Percentiles rank a stretch among this genome's conserved stretches.
These are phyloP conservation scores for Coelastrella sp. DNA, from an alignment of 139 green algal species.

Conservation along the genomic window DNA sequence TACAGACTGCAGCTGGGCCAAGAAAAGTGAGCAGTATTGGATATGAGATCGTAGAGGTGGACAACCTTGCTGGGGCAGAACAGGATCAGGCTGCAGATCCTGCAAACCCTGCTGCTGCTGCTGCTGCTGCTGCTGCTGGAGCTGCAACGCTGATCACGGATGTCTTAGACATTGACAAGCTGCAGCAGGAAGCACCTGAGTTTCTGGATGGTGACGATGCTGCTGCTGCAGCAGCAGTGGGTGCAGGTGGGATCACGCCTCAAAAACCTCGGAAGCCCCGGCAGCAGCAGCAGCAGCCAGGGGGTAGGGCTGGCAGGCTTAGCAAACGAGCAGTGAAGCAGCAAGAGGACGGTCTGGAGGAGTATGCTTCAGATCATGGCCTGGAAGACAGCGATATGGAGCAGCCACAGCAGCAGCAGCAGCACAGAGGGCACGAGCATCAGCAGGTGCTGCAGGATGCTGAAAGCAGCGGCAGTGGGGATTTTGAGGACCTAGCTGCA, in stretches of 20 bases:
- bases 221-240: background rate
- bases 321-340: background rate
- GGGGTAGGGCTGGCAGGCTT: background rate
- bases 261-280: background rate
- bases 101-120: background rate
- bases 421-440: background rate
- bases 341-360: background rate
- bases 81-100: background rate
- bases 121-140: background rate
- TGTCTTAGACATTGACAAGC: background rate
- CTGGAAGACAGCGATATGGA: background rate
- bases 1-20: too few species aligned
- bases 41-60: background rate
- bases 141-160: background rate
- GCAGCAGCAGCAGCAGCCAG: slow-evolving; percentile 6
- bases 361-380: background rate
- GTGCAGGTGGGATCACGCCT: too few species aligned
- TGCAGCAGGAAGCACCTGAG: background rate
- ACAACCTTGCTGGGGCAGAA: background rate
- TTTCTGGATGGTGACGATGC: background rate
- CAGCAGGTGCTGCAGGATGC: background rate
- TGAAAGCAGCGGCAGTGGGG: background rate
- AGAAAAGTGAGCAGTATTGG: too few species aligned
- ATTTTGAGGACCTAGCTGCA: background rate
- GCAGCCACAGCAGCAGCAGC: background rate